Conservation (phyloP, 1,139 yeast species). For the Geotrichum histeridarum region DNA sequence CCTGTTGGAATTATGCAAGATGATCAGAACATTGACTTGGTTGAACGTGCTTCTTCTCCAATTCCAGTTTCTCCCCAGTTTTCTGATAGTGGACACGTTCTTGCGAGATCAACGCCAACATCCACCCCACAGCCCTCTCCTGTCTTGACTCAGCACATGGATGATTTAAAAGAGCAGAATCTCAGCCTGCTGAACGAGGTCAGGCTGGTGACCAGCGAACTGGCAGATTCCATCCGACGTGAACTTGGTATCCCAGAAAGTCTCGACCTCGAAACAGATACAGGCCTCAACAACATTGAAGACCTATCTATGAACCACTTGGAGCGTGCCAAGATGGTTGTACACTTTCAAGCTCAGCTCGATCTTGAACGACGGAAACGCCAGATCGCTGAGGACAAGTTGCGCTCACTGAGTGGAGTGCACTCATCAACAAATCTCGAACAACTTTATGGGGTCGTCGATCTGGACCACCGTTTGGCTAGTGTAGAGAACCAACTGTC, state of each 20-base stretch:
- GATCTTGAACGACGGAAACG: constrained; percentile 37
- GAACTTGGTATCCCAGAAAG: constrained; percentile 32
- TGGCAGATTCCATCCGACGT: constrained; percentile 38
- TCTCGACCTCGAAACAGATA: neutral
- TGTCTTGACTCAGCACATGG: constrained; percentile 1
- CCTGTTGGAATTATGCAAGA: too few species aligned
- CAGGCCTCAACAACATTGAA: constrained; percentile 1
- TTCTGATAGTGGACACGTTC: constrained; percentile 4
- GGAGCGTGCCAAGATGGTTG: constrained; percentile 28
- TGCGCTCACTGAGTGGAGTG: constrained; percentile 6
- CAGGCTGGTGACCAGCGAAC: constrained; percentile 36
- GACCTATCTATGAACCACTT: constrained; percentile 15
- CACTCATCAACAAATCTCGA: constrained; percentile 10
- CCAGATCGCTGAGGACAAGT: constrained; percentile 26
- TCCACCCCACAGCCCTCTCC: constrained; percentile 7
- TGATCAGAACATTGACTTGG: neutral
- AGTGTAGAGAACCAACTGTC: constrained; percentile 26
- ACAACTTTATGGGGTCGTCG: constrained; percentile 23
- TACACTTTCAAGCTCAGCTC: constrained; percentile 31
- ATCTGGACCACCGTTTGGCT: constrained; percentile 27
- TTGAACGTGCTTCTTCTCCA: constrained; percentile 2
- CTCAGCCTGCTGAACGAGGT: constrained; percentile 33
- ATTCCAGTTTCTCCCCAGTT: constrained; percentile 14
- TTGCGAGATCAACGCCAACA: constrained; percentile 8
- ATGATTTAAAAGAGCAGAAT: constrained; percentile 7